Evolutionary conservation across 2,329 filamentous ascomycete genomes (phyloP).

Genomic region (Fusarium agapanthi): DNA sequence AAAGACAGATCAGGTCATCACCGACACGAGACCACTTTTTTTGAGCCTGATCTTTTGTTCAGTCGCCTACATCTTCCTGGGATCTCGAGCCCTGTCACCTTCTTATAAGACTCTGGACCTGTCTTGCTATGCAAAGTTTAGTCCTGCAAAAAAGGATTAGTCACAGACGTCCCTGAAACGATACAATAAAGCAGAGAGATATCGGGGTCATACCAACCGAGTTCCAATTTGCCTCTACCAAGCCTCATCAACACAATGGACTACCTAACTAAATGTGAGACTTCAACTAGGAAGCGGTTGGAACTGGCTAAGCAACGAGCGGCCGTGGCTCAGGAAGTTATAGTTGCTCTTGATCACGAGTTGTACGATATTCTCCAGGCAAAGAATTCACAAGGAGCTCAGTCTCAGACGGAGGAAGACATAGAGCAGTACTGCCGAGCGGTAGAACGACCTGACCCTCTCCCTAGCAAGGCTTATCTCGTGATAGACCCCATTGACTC

Average conservation of each 20-base stretch:
- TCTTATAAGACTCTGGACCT: background rate
- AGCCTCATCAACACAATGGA: background rate
- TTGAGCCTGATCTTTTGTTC: rapidly evolving
- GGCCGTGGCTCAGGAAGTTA: no score
- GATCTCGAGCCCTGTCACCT: rapidly evolving
- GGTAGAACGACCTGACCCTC: no score
- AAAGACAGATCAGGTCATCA: rapidly evolving
- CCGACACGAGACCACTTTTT: background rate
- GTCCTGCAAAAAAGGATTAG: background rate
- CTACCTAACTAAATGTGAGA: background rate
- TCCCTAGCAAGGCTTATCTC: background rate
- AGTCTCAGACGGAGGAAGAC: rapidly evolving
- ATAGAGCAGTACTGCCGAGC: no score
- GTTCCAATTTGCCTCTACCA: background rate
- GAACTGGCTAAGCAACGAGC: rapidly evolving
- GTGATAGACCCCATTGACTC: background rate
- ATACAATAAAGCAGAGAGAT: background rate
- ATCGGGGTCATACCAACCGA: background rate
- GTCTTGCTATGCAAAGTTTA: background rate
- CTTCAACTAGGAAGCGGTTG: no score
- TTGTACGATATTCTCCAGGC: background rate
- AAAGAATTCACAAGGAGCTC: no score
- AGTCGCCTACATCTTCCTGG: no score
- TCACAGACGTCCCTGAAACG: background rate
- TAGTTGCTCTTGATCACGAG: background rate